Evolutionary conservation across 139 green algal genomes (phyloP).

Genomic region (Raphidocelis subcapitata): DNA sequence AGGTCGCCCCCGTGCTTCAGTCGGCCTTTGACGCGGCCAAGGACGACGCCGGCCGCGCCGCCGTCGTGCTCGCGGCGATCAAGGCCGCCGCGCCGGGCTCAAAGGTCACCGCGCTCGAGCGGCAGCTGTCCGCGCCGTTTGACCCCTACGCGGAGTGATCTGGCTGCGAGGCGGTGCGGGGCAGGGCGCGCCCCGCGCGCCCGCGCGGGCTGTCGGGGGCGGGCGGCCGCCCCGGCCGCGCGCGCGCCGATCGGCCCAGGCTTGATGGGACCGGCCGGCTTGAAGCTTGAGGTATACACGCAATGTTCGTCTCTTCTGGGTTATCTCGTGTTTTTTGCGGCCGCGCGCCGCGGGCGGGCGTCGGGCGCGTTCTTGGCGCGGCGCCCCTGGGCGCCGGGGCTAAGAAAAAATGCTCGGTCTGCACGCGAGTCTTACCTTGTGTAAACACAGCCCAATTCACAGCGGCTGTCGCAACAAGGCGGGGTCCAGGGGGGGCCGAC

Average conservation of each 20-base stretch:
- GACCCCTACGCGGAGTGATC: constrained; percentile 30
- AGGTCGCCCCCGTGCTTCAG: not conserved
- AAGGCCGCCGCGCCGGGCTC: constrained; percentile 27
- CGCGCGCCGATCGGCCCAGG: no score
- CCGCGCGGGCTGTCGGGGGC: no score
- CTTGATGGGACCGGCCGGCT: not conserved
- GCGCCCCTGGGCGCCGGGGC: no score
- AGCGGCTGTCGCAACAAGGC: no score
- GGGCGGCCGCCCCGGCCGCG: no score
- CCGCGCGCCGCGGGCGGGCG: not conserved
- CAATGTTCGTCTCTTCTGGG: not conserved
- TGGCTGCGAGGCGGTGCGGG: not conserved
- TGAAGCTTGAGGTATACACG: not conserved
- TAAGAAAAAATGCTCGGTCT: no score
- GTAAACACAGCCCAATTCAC: no score
- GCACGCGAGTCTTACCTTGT: no score
- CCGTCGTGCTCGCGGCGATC: constrained; percentile 42
- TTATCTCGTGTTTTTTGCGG: not conserved
- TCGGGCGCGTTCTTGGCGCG: no score
- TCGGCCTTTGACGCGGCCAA: constrained; percentile 11
- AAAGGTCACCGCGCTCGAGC: constrained; percentile 28
- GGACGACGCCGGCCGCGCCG: constrained; percentile 32
- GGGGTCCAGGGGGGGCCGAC: no score
- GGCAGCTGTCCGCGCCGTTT: constrained; percentile 25
- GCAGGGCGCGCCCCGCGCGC: no score